These are phyloP conservation scores for Xanthoparmelia taractica DNA, from an alignment of 495 filamentous ascomycete species.

Conservation along the genomic window DNA sequence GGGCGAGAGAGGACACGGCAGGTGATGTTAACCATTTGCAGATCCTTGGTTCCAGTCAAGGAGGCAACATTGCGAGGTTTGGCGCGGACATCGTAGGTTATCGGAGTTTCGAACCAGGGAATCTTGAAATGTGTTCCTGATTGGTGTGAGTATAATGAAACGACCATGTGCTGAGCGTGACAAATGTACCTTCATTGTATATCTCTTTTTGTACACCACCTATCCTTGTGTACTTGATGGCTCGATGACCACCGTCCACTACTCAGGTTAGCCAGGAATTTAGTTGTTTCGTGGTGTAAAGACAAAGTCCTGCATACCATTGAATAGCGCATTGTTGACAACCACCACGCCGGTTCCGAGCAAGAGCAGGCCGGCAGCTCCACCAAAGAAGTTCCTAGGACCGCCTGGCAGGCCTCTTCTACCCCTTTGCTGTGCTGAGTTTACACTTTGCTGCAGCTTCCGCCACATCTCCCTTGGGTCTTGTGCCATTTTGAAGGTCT, in stretches of 20 bases:
- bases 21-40: slow-evolving; percentile 99
- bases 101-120: slow-evolving; percentile 94
- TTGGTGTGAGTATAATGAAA: neutral
- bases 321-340: slow-evolving; percentile 85
- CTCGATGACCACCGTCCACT: slow-evolving; percentile 98
- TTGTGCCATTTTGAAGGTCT: slow-evolving; percentile 35
- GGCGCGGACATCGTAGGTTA: slow-evolving; percentile 95
- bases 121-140: slow-evolving; percentile 86
- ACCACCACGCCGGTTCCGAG: slow-evolving; percentile 58
- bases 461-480: slow-evolving; percentile 59
- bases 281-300: neutral
- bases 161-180: neutral
- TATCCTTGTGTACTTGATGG: slow-evolving; percentile 94
- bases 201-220: slow-evolving; percentile 95
- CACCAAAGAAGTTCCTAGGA: slow-evolving; percentile 41
- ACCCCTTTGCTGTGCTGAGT: slow-evolving; percentile 41
- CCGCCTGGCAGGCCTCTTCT: slow-evolving; percentile 36
- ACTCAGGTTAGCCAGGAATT: slow-evolving; percentile 9
- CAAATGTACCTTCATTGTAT: slow-evolving; percentile 74
- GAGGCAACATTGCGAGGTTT: slow-evolving; percentile 95
- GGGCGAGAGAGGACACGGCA: slow-evolving; percentile 97
- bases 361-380: slow-evolving; percentile 47
- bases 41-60: slow-evolving; percentile 94
- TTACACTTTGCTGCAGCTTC: slow-evolving; percentile 53
- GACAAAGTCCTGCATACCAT: slow-evolving; percentile 48